Conservation (phyloP, 768 basidiomycete genomes). For the Dacryopinax primogenitus region DNA sequence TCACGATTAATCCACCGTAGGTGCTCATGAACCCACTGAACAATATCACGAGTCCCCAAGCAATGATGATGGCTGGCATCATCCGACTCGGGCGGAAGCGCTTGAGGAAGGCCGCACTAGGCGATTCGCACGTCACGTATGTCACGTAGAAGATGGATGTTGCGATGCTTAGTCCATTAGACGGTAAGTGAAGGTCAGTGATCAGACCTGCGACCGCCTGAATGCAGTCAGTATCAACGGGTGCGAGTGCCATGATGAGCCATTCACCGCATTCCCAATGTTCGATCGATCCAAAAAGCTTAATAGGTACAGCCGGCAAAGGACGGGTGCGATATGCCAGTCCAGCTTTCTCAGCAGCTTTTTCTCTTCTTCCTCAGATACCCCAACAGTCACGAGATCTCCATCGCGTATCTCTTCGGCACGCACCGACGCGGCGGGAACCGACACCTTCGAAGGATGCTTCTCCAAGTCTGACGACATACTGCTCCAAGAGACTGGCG, state of each 20-base stretch:
- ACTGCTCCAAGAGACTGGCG: background rate
- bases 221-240: background rate
- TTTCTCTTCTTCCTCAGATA: conserved; percentile 7
- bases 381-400: background rate
- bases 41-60: conserved; percentile 11
- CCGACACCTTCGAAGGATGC: background rate
- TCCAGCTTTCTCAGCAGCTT: conserved; percentile 11
- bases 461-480: conserved; percentile 1
- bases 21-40: conserved; percentile 15
- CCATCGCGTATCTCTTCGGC: background rate
- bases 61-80: conserved; percentile 12
- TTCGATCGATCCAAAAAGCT: conserved; percentile 13
- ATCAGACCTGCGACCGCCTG: background rate
- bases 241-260: background rate
- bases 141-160: conserved; percentile 15
- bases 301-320: conserved; percentile 12
- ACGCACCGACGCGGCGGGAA: background rate
- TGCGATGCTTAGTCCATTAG: conserved; percentile 8
- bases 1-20: conserved; percentile 11
- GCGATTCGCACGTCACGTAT: conserved; percentile 13
- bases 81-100: conserved; percentile 2
- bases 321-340: conserved; percentile 13
- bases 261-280: background rate
- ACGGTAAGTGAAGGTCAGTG: conserved; percentile 11
- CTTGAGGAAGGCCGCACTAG: conserved; percentile 13